Conservation (phyloP, 495 filamentous ascomycete species). For the Aspergillus panamensis region DNA sequence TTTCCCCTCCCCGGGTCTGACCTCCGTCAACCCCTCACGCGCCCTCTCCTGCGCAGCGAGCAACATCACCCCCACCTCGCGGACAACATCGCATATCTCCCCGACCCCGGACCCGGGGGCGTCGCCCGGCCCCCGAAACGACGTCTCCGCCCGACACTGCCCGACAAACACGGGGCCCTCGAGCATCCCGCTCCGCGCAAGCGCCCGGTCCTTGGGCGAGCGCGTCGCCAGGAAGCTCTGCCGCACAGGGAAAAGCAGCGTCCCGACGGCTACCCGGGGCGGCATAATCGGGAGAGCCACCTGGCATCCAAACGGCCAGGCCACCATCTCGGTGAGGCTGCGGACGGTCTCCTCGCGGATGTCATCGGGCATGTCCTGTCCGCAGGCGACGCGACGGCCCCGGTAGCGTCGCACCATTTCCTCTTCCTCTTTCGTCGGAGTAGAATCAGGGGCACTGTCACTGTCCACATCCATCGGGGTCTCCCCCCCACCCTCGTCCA, state of each 20-base stretch:
- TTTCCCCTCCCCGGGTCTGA: slow-evolving; percentile 64
- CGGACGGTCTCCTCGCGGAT: slow-evolving; percentile 66
- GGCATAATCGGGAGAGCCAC: slow-evolving; percentile 58
- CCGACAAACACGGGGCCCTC: slow-evolving; percentile 67
- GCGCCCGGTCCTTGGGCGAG: slow-evolving; percentile 60
- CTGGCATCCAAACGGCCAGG: slow-evolving; percentile 77
- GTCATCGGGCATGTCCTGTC: slow-evolving; percentile 70
- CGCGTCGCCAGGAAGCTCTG: slow-evolving; percentile 61
- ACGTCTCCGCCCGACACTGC: slow-evolving; percentile 56
- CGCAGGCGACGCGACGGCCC: slow-evolving; percentile 57
- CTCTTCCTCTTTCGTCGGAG: slow-evolving; percentile 3
- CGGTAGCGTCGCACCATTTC: slow-evolving; percentile 38
- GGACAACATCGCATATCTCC: slow-evolving; percentile 63
- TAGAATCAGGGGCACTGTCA: neutral
- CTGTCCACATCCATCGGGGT: slow-evolving; percentile 37
- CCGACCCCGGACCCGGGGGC: slow-evolving; percentile 45
- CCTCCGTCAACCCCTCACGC: slow-evolving; percentile 63
- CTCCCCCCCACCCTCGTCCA: slow-evolving; percentile 18
- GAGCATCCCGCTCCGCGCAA: slow-evolving; percentile 68
- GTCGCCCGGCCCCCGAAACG: slow-evolving; percentile 43
- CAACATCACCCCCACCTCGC: slow-evolving; percentile 71
- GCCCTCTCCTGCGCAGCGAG: slow-evolving; percentile 79
- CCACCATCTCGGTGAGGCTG: slow-evolving; percentile 71
- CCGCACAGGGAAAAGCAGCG: slow-evolving; percentile 49
- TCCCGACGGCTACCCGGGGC: slow-evolving; percentile 57